phyloP scores from a whole-genome alignment of 1,284 basidiomycete species.

The Malassezia yamatoensis region DNA sequence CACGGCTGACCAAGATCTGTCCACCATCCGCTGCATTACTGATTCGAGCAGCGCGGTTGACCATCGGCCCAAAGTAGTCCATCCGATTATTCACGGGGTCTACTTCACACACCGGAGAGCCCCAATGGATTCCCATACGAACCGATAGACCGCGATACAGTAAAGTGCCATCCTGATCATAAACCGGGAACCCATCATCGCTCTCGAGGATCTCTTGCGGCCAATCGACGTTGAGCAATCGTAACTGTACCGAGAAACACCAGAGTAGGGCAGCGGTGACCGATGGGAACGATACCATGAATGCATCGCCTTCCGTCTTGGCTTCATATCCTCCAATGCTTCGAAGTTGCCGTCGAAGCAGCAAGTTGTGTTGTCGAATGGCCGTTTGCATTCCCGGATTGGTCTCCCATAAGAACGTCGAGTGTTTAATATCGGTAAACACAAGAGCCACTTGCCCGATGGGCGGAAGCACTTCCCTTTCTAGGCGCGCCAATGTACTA shows the following conservation, averaged over 20 bases:
- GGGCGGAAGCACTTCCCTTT: slow-evolving; percentile 75
- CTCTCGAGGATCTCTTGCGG: slow-evolving; percentile 86
- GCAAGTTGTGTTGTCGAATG: slow-evolving; percentile 79
- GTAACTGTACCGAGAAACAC: slow-evolving; percentile 78
- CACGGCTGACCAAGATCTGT: slow-evolving; percentile 84
- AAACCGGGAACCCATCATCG: slow-evolving; percentile 75
- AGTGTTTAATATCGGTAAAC: slow-evolving; percentile 97
- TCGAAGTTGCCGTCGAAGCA: slow-evolving; percentile 75
- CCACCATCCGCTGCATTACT: slow-evolving; percentile 76
- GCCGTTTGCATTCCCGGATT: slow-evolving; percentile 93
- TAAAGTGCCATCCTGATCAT: slow-evolving; percentile 61
- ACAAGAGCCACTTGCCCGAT: slow-evolving; percentile 82
- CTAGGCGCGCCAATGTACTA: slow-evolving; percentile 55
- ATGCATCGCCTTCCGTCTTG: slow-evolving; percentile 98
- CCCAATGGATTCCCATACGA: slow-evolving; percentile 95
- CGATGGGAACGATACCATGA: slow-evolving; percentile 94
- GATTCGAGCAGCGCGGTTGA: slow-evolving; percentile 66
- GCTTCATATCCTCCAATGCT: slow-evolving; percentile 95
- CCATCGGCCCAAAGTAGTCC: slow-evolving; percentile 57
- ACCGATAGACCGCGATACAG: slow-evolving; percentile 83
- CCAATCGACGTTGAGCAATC: slow-evolving; percentile 78
- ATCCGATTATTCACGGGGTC: slow-evolving; percentile 91
- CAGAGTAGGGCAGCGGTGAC: slow-evolving; percentile 79
- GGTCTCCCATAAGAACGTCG: slow-evolving; percentile 91
- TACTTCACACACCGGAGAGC: slow-evolving; percentile 76